These are phyloP conservation scores for Leptodermis oblonga DNA, from an alignment of 257 asterid genomes.

Conservation along the genomic window DNA sequence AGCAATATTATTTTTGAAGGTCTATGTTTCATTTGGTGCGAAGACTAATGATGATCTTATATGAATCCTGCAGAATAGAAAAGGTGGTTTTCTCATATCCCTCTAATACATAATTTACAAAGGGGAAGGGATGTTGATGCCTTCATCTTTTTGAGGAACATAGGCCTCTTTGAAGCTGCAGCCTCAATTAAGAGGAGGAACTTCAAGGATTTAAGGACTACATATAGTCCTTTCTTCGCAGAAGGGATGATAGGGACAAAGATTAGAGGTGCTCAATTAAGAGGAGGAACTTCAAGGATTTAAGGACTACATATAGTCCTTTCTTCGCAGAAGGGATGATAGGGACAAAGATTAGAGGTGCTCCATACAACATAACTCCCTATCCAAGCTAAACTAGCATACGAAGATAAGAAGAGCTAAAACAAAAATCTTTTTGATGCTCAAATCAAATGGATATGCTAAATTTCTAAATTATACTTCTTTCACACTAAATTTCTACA, in stretches of 20 bases:
- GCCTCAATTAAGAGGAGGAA: neutral
- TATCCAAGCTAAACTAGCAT: neutral
- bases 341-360: neutral
- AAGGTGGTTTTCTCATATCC: neutral
- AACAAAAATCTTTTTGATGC: neutral
- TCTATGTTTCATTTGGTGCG: neutral
- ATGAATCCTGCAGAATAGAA: neutral
- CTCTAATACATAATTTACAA: neutral
- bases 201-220: neutral
- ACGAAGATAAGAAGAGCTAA: neutral
- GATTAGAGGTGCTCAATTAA: neutral
- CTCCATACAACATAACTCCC: neutral
- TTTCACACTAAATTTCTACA: neutral
- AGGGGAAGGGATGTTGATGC: neutral
- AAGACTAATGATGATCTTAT: neutral
- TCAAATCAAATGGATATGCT: neutral
- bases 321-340: neutral
- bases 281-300: neutral
- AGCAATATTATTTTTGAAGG: neutral
- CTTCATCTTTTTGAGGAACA: neutral
- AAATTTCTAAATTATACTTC: too few relatives aligned
- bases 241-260: neutral
- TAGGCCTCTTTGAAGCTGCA: neutral
- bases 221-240: neutral
- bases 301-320: neutral